Base-by-base conservation (phyloP, 352 stramenopile species). In the Phytopythium oedochilum region DNA sequence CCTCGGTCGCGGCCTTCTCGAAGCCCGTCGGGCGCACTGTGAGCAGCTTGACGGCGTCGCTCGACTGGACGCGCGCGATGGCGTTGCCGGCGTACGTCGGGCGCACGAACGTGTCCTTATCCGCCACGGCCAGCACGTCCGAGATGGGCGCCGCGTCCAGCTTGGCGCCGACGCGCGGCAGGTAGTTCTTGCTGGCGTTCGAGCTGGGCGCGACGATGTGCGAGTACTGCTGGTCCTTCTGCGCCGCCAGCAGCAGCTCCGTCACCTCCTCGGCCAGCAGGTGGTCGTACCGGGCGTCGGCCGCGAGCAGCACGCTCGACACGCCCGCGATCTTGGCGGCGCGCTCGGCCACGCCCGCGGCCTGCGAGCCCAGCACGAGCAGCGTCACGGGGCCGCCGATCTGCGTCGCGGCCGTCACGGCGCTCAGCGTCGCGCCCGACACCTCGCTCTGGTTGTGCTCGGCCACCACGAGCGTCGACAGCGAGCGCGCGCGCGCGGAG, bases 121-220 rank as follows among this genome's bases (percentile, higher is more conserved):
- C 81, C 18, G 67, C 62, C 51, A 96, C 83, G 50, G 88, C 80
- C 20, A 98, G 71, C 64, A 99, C 94, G 79, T 99, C 97, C 36
- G 94, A 98, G 45, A 99, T 92, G 42, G 96, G 96, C 55, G 92
- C 84, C 5, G 96, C 78, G 63, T 98, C 93, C 20, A 99, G 74
- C 68, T 97, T 88, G 34, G 97, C 97, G 14, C 94, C 97, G 29
- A 97, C 80, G 31, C 97, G 91, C 18, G 96, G 96, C 40, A 99
- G 62, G 64, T 98, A 98, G 70, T 98, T 99, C 68, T 98, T 98
- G 34, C 88, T 96, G 61, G 90, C 88, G 73, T 99, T 99, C 53
- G 91, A 97, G 45, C 86, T 89, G 2, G 97, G 82, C 53, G 96
- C 94, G 43, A 99, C 61, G 59, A 99, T 96, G 79, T 98, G 83